These are phyloP conservation scores for Exophiala dermatitidis DNA, from an alignment of 2,329 filamentous ascomycete species.

Conservation along the genomic window DNA sequence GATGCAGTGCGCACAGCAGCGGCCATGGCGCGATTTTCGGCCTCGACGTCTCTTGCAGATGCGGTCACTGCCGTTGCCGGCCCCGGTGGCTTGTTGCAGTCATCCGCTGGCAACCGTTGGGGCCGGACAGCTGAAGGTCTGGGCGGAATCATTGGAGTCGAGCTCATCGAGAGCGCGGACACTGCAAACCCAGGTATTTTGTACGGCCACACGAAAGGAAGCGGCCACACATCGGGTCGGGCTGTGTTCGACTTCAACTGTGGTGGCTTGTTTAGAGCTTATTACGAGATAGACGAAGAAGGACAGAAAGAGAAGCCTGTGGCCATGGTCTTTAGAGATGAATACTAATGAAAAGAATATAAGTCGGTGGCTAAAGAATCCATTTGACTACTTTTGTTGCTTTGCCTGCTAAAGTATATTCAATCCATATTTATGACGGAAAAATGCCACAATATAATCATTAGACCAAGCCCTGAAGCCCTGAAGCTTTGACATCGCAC, in stretches of 20 bases:
- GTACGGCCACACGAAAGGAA: too few relatives aligned
- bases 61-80: slow-evolving; percentile 63
- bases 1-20: slow-evolving; percentile 65
- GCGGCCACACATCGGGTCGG: background rate
- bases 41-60: slow-evolving; percentile 42
- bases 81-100: slow-evolving; percentile 63
- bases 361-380: too few relatives aligned
- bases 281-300: slow-evolving; percentile 42
- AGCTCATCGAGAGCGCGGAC: slow-evolving; percentile 33
- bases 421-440: too few relatives aligned
- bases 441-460: background rate
- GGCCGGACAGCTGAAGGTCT: slow-evolving; percentile 67
- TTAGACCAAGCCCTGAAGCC: too few relatives aligned
- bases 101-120: slow-evolving; percentile 68
- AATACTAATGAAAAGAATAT: slow-evolving; percentile 27
- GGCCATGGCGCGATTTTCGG: slow-evolving; percentile 61
- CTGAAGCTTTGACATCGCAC: too few relatives aligned
- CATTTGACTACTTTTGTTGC: too few relatives aligned
- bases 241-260: slow-evolving; percentile 77
- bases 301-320: slow-evolving; percentile 31
- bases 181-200: too few relatives aligned
- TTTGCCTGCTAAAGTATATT: too few relatives aligned
- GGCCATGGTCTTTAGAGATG: slow-evolving; percentile 41
- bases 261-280: slow-evolving; percentile 80
- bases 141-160: slow-evolving; percentile 74